Evolutionary conservation across 2,329 filamentous ascomycete genomes (phyloP).

Genomic region (Niveomyces coronatus): DNA sequence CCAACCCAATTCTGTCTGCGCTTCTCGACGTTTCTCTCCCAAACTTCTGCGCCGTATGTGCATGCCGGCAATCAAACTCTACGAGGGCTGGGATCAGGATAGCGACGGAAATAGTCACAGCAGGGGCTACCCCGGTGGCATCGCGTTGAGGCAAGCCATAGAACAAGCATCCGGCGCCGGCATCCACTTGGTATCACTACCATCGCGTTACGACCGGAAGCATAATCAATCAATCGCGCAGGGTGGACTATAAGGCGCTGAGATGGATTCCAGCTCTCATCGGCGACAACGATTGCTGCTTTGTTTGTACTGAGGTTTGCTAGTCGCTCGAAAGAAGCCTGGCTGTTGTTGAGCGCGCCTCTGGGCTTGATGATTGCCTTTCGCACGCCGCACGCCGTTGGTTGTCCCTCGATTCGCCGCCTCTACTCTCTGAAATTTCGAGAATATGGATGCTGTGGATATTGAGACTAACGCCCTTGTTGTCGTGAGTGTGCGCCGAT

Average conservation of each 20-base stretch:
- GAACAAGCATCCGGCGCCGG: no score
- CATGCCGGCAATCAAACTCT: no score
- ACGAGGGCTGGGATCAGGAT: no score
- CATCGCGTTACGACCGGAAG: no score
- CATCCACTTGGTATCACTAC: no score
- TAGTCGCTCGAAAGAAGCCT: not conserved
- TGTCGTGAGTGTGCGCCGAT: slow-evolving; percentile 34
- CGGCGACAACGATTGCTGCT: slow-evolving; percentile 1
- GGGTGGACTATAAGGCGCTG: not conserved
- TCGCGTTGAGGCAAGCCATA: no score
- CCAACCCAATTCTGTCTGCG: slow-evolving; percentile 1
- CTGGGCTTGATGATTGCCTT: not conserved
- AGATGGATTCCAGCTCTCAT: slow-evolving; percentile 4
- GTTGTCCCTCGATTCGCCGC: not conserved
- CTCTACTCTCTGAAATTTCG: not conserved
- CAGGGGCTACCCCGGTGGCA: no score
- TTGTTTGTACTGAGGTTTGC: not conserved
- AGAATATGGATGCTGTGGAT: slow-evolving; percentile 51
- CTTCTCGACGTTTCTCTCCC: not conserved
- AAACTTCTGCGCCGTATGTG: slow-evolving; percentile 1
- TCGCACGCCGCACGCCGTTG: not conserved
- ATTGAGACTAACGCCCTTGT: slow-evolving; percentile 52
- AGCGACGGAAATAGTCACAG: not conserved
- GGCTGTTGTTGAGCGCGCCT: not conserved
- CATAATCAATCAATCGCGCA: slow-evolving; percentile 2